Base-by-base conservation (phyloP, 805 yeast genomes). In the Metschnikowia shivogae region DNA sequence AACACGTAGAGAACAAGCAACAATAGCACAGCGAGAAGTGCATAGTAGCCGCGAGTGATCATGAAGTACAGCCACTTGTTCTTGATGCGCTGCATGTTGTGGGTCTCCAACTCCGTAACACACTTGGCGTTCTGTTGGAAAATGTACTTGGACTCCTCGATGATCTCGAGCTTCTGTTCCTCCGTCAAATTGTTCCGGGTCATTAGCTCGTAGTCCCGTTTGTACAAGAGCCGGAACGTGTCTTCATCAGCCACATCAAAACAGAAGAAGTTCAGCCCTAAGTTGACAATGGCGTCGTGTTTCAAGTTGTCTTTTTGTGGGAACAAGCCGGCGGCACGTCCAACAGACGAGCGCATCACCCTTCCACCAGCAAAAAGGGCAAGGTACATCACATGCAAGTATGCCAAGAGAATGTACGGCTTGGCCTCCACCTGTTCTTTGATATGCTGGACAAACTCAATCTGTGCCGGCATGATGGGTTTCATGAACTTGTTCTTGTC, bases 291-390 rank as follows among this genome's bases (percentile, higher is more conserved):
- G 44, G 86, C 88, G 39, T 76, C 82, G 43, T 79, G 80, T n/a
- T 78, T 62, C 53, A 80, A 70, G 24, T 87, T 88, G 44, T 78
- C 78, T 38, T 82, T 77, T 54, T 82, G 82, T 8, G 95, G 95
- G 73, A 86, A 85, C 45, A 86, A 64, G 2, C 89, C 87, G 5
- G 83, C 67, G 20, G 89, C 82, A 56, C 76, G 78, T 41, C 82
- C 70, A 26, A 87, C 64, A 13, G 81, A 77, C 0, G 89, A 81
- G 48, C 83, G 70, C 79, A 88, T 74, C 29, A 87, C 72, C 50
- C 82, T 73, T 13, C 95, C 95, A 41, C 96, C 96, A 1, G 95
- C 95, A 68, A 87, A 87, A 41, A 87, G 73, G 0, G 93, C 95
- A 58, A 87, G 67, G 64, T 87, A 87, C 80, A 87, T 75, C 39